phyloP scores from a whole-genome alignment of 371 early-diverging fungal species.

The Apophysomyces ossiformis region DNA sequence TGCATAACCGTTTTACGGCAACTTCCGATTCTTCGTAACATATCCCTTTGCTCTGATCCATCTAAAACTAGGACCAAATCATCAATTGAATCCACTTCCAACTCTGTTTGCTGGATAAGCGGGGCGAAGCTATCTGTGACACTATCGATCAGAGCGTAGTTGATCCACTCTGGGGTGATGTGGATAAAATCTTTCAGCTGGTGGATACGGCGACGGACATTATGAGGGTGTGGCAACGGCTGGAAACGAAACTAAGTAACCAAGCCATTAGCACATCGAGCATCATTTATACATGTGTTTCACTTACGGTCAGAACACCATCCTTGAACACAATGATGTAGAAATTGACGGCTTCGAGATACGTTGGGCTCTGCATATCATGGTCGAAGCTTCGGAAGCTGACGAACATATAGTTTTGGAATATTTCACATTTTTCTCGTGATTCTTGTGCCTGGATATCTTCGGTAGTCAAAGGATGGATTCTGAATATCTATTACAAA shows the following conservation, averaged over 20 bases:
- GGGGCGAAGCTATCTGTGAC: slow-evolving; percentile 88
- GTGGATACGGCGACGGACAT: slow-evolving; percentile 65
- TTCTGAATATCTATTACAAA: slow-evolving; percentile 53
- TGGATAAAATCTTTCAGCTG: slow-evolving; percentile 66
- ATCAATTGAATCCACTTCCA: slow-evolving; percentile 91
- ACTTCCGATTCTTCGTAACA: slow-evolving; percentile 86
- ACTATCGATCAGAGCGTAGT: slow-evolving; percentile 88
- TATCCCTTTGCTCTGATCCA: slow-evolving; percentile 81
- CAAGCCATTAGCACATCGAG: background rate
- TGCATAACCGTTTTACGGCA: slow-evolving; percentile 85
- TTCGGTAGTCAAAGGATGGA: slow-evolving; percentile 91
- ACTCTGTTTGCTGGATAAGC: slow-evolving; percentile 74
- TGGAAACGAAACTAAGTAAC: slow-evolving; percentile 61
- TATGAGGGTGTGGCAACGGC: slow-evolving; percentile 63
- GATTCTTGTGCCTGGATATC: slow-evolving; percentile 91
- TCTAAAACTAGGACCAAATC: slow-evolving; percentile 81
- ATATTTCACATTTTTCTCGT: slow-evolving; percentile 93
- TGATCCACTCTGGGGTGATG: slow-evolving; percentile 86
- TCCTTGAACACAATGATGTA: slow-evolving; percentile 82
- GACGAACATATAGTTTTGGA: slow-evolving; percentile 91
- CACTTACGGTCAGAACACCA: slow-evolving; percentile 63
- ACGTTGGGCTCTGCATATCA: slow-evolving; percentile 70
- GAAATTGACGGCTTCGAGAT: slow-evolving; percentile 81
- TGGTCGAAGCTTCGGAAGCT: slow-evolving; percentile 81
- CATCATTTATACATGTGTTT: background rate